A percentile compares a stretch with the other conserved stretches of the same genome.
Conservation (phyloP, 805 yeast genomes). For the Saccharomycopsis olivae region DNA sequence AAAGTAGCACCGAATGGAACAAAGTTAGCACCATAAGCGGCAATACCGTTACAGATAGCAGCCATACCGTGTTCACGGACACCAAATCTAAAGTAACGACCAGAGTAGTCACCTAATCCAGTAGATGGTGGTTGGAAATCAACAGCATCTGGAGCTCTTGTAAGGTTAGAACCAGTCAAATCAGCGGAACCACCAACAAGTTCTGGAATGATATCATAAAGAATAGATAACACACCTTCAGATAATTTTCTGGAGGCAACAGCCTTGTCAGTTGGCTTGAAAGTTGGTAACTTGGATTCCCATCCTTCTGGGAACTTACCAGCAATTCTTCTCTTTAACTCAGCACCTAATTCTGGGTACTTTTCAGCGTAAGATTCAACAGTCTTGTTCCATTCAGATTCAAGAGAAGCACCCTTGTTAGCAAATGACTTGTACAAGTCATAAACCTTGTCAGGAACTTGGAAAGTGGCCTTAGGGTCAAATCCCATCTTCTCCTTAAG, state of each 20-base stretch:
- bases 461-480: slow-evolving; percentile 73
- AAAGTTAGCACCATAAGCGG: slow-evolving; percentile 78
- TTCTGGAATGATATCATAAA: slow-evolving; percentile 68
- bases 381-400: slow-evolving; percentile 64
- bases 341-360: slow-evolving; percentile 73
- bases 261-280: slow-evolving; percentile 67
- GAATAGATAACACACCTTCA: slow-evolving; percentile 59
- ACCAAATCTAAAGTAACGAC: slow-evolving; percentile 95
- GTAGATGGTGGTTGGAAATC: slow-evolving; percentile 88
- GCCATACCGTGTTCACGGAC: slow-evolving; percentile 99
- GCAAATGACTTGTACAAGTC: slow-evolving; percentile 49
- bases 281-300: slow-evolving; percentile 68
- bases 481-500: slow-evolving; percentile 78
- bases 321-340: slow-evolving; percentile 64
- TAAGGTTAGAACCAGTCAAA: slow-evolving; percentile 92
- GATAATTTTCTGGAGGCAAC: slow-evolving; percentile 92
- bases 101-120: slow-evolving; percentile 75
- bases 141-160: slow-evolving; percentile 72
- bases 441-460: slow-evolving; percentile 74
- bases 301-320: slow-evolving; percentile 77
- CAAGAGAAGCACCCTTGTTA: slow-evolving; percentile 53
- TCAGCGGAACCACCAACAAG: slow-evolving; percentile 97
- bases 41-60: slow-evolving; percentile 94
- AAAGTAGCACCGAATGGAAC: slow-evolving; percentile 95
- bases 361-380: slow-evolving; percentile 51